Evolutionary conservation across 805 yeast genomes (phyloP), one percentile per base, ranked within the genome.

Genomic region (Brettanomyces naardenensis): DNA sequence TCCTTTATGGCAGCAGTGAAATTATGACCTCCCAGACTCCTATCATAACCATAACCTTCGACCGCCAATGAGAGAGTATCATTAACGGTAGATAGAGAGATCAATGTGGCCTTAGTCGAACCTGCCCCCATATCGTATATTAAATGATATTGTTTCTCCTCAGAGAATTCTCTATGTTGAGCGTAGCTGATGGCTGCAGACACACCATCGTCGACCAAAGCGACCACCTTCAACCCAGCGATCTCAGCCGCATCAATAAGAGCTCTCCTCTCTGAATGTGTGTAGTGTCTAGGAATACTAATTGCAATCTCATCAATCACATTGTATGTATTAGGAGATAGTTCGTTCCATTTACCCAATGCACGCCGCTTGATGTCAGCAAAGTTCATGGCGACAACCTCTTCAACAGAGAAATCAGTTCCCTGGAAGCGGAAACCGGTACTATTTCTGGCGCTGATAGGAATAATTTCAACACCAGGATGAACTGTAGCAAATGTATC

Each of bases 61-160:
- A 86, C 71, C 28, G 76, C 81, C 28, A 88, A 63, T 6, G 54
- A 52, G 10, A 69, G 46, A 25, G 65, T 64, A 19, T 65, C 64
- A 33, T 54, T 57, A 15, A 59, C 56, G 18, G 73, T 73, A 14
- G 61, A 58, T 44, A 80, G 67, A 1, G 89, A 76, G 36, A 88
- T 74, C n/a, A 92, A 62, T 0, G 97, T 83, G 2, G 95, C 95
- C 39, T 80, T 75, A 0, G 95, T 83, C 1, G 95, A 80, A 1
- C 95, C 95, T 4, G 95, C 90, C 33, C 98, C 98, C 73, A 84
- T 74, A 57, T 92, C 98, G 54, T 80, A 87, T 26, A 92, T 71
- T 35, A 87, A 54, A 53, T 84, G 84, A 51, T 76, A 70, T 48
- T 75, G 75, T 39, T 67, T 71, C 3, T 66, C 69, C 10, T 52